These are phyloP conservation scores for Grosmannia penicillata DNA, from an alignment of 2,329 filamentous ascomycete genomes.

Conservation along the genomic window DNA sequence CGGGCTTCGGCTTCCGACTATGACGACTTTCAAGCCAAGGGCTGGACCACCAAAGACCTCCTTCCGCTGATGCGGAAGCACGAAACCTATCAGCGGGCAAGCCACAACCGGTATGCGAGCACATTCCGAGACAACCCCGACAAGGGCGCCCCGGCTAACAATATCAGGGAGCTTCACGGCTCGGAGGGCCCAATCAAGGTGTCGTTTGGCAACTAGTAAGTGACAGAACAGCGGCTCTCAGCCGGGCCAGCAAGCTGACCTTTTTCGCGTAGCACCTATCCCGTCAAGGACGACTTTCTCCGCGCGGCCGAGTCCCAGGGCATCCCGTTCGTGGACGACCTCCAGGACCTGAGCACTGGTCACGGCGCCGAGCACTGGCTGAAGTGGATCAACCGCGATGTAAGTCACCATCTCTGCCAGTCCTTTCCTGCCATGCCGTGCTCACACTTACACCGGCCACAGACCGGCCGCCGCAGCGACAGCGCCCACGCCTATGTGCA, in stretches of 20 bases:
- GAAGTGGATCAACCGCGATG: conserved; percentile 55
- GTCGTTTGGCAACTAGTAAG: conserved; percentile 58
- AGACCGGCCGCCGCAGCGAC: conserved; percentile 59
- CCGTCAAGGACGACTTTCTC: conserved; percentile 70
- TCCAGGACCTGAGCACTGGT: conserved; percentile 55
- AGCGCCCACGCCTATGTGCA: conserved; percentile 68
- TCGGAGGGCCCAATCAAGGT: conserved; percentile 73
- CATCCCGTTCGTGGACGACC: conserved; percentile 61
- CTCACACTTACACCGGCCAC: background rate
- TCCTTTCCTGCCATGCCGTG: background rate
- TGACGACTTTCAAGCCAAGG: conserved; percentile 65
- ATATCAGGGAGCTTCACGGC: conserved; percentile 48
- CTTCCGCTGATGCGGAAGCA: conserved; percentile 68
- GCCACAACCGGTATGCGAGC: conserved; percentile 34
- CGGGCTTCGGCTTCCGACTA: conserved; percentile 58
- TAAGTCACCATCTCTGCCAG: too few relatives aligned
- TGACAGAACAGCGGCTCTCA: too few relatives aligned
- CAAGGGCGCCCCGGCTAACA: background rate
- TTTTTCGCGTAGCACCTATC: conserved; percentile 57
- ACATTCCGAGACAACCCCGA: background rate
- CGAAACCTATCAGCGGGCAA: conserved; percentile 59
- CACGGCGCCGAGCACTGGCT: conserved; percentile 71
- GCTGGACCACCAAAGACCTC: conserved; percentile 65
- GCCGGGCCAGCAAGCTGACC: too few relatives aligned
- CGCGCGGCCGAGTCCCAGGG: conserved; percentile 58